Percentiles rank a stretch among this genome's conserved stretches.
Evolutionary conservation across 768 basidiomycete genomes (phyloP).

Genomic region (Macrocybe gigantea): DNA sequence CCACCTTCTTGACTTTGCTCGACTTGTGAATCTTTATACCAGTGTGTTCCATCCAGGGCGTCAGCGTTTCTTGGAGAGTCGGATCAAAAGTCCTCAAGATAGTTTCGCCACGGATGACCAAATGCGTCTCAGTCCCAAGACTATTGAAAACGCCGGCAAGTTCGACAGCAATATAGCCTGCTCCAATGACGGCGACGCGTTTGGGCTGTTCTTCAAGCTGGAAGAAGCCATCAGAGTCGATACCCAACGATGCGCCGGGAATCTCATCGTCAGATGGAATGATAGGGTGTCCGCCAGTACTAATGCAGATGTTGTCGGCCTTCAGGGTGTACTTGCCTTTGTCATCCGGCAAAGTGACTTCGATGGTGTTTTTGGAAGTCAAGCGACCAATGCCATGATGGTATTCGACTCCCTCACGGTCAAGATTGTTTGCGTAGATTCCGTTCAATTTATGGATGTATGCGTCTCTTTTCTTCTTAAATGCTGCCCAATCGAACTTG

Average conservation of each 20-base stretch:
- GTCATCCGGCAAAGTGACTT: constrained; percentile 68
- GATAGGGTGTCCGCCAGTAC: constrained; percentile 82
- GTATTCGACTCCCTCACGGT: constrained; percentile 82
- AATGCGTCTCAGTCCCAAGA: constrained; percentile 86
- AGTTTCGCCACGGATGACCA: constrained; percentile 85
- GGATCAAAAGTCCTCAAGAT: constrained; percentile 94
- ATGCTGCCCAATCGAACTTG: constrained; percentile 82
- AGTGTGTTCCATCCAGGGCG: constrained; percentile 89
- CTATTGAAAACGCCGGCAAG: constrained; percentile 92
- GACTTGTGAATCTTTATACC: constrained; percentile 86
- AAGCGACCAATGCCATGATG: constrained; percentile 77
- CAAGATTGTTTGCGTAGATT: constrained; percentile 88
- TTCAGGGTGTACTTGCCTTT: constrained; percentile 58
- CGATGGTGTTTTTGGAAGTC: constrained; percentile 59
- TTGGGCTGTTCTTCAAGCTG: constrained; percentile 86
- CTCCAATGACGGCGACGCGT: constrained; percentile 90
- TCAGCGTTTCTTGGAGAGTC: constrained; percentile 74
- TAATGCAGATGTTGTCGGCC: constrained; percentile 75
- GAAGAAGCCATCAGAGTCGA: constrained; percentile 95
- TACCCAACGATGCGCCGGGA: constrained; percentile 88
- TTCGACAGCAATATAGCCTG: constrained; percentile 97
- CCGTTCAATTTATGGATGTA: constrained; percentile 87
- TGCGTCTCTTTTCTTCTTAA: constrained; percentile 94
- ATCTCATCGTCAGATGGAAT: constrained; percentile 74
- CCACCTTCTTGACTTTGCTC: constrained; percentile 69